Conservation (phyloP, 495 filamentous ascomycete species). For the Tuber calosporum region DNA sequence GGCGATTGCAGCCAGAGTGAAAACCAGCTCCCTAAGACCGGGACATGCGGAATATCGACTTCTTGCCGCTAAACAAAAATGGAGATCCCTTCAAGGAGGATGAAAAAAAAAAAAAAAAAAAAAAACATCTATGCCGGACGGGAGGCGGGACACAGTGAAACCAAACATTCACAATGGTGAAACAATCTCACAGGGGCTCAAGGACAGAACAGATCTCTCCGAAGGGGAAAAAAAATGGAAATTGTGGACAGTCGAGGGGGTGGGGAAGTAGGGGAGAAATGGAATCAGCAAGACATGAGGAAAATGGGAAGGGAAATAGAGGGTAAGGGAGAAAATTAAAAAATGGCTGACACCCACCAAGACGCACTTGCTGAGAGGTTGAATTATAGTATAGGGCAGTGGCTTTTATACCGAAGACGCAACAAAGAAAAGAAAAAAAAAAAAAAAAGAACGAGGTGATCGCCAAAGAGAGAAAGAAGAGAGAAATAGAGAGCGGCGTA, state of each 20-base stretch:
- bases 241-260: constrained; percentile 25
- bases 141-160: constrained; percentile 33
- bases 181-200: constrained; percentile 35
- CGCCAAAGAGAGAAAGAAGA: not conserved
- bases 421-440: too few relatives aligned
- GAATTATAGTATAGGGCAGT: constrained; percentile 28
- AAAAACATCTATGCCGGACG: constrained; percentile 24
- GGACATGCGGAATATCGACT: constrained; percentile 20
- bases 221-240: constrained; percentile 23
- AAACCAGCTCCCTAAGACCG: constrained; percentile 23
- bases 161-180: constrained; percentile 36
- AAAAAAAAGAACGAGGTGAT: constrained; percentile 11
- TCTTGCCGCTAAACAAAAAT: constrained; percentile 20
- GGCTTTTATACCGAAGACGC: constrained; percentile 36
- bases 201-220: constrained; percentile 19
- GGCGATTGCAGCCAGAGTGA: constrained; percentile 25
- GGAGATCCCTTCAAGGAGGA: constrained; percentile 21
- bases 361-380: constrained; percentile 25
- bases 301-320: not conserved
- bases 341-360: constrained; percentile 33
- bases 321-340: constrained; percentile 13
- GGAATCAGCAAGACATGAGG: not conserved
- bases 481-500: not conserved
- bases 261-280: not conserved
- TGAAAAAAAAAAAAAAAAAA: too few relatives aligned